Conservation (phyloP, 1,284 basidiomycete genomes). For the Apiotrichum sp. region DNA sequence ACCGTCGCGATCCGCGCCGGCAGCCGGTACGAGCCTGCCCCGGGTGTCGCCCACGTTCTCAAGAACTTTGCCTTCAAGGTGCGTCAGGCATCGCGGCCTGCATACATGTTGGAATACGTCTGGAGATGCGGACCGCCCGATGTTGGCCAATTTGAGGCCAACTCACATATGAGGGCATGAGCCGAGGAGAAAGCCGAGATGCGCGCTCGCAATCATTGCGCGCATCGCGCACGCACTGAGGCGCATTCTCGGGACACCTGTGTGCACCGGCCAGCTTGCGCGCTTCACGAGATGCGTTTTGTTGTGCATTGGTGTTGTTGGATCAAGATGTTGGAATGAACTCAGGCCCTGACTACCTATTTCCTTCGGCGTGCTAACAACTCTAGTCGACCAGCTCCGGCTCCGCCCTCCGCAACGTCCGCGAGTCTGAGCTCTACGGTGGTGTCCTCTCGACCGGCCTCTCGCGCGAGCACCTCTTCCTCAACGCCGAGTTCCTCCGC, state of each 20-base stretch:
- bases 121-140: background rate
- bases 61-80: conserved; percentile 99
- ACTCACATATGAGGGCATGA: background rate
- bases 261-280: no score
- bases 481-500: conserved; percentile 90
- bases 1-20: conserved; percentile 88
- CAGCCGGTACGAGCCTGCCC: conserved; percentile 73
- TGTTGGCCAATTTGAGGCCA: background rate
- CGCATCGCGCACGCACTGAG: no score
- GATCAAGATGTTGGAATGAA: background rate
- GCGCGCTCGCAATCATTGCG: no score
- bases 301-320: background rate
- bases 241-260: no score
- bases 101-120: background rate
- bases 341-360: background rate
- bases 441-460: conserved; percentile 83
- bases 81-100: conserved; percentile 14
- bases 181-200: conserved; percentile 2
- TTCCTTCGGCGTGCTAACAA: background rate
- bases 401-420: conserved; percentile 82
- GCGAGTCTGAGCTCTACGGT: conserved; percentile 90
- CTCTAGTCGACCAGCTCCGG: conserved; percentile 66
- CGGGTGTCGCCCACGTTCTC: conserved; percentile 82
- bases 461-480: conserved; percentile 80
- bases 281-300: background rate